These are phyloP conservation scores for Penicillium sp. DNA, from an alignment of 2,329 filamentous ascomycete genomes.

Conservation along the genomic window DNA sequence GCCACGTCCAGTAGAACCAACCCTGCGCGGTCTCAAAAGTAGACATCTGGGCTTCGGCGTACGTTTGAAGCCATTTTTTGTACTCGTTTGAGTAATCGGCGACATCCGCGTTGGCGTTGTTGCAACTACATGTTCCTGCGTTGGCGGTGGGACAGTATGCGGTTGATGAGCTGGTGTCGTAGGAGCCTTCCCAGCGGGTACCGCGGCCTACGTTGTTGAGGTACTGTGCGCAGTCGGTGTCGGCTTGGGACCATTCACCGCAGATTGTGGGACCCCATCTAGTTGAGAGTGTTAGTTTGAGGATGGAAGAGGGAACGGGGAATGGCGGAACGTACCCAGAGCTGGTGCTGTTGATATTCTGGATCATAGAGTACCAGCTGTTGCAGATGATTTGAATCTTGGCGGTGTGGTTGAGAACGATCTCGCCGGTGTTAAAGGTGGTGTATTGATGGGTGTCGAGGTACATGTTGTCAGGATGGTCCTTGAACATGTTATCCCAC, in stretches of 20 bases:
- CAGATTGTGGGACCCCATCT: slow-evolving; percentile 90
- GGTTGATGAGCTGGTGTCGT: slow-evolving; percentile 68
- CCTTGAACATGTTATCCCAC: slow-evolving; percentile 84
- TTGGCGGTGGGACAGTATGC: slow-evolving; percentile 73
- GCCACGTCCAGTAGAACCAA: slow-evolving; percentile 99
- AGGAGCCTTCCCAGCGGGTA: slow-evolving; percentile 89
- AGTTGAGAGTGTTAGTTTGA: slow-evolving; percentile 15
- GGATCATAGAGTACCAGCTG: slow-evolving; percentile 82
- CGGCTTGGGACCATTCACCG: slow-evolving; percentile 96
- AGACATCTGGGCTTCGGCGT: slow-evolving; percentile 95
- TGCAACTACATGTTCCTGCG: slow-evolving; percentile 73
- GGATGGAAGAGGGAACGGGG: background rate
- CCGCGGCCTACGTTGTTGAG: slow-evolving; percentile 91
- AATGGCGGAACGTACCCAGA: slow-evolving; percentile 61
- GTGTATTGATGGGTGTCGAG: slow-evolving; percentile 99
- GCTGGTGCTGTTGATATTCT: slow-evolving; percentile 71
- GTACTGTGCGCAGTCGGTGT: slow-evolving; percentile 87
- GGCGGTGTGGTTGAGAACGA: slow-evolving; percentile 77
- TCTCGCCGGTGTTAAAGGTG: slow-evolving; percentile 92
- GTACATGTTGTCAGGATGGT: slow-evolving; percentile 70
- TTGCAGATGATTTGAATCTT: slow-evolving; percentile 88
- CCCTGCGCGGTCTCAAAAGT: slow-evolving; percentile 93
- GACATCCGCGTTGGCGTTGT: slow-evolving; percentile 75
- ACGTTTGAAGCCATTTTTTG: slow-evolving; percentile 84
- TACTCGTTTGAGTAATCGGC: slow-evolving; percentile 72